Conservation (phyloP, 2,329 filamentous ascomycete genomes). For the Exophiala calicioides region DNA sequence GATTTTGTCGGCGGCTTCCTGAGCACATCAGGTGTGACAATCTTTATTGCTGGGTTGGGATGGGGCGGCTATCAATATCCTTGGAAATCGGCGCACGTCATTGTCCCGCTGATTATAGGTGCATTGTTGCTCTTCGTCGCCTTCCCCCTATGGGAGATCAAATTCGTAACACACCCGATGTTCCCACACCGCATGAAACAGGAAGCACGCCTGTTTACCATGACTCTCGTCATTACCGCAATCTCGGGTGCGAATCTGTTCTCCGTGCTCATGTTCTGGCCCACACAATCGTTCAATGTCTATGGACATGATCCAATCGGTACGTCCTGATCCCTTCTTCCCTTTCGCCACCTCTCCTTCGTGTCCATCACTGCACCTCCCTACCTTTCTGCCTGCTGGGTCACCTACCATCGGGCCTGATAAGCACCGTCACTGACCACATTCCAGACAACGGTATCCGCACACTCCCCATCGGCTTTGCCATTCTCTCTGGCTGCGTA, state of each 20-base stretch:
- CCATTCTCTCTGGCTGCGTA: slow-evolving; percentile 62
- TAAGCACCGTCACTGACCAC: no score
- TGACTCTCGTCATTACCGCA: slow-evolving; percentile 60
- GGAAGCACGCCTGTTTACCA: slow-evolving; percentile 50
- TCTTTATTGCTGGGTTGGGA: slow-evolving; percentile 53
- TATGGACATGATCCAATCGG: slow-evolving; percentile 65
- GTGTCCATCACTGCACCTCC: no score
- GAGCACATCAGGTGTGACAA: slow-evolving; percentile 49
- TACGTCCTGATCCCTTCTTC: no score
- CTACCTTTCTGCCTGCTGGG: no score
- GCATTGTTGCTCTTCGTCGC: slow-evolving; percentile 41
- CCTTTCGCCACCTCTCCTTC: no score
- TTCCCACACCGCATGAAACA: slow-evolving; percentile 48
- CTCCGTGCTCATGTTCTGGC: slow-evolving; percentile 60
- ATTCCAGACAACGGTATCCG: slow-evolving; percentile 67
- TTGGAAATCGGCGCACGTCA: slow-evolving; percentile 48
- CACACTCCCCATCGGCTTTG: slow-evolving; percentile 64
- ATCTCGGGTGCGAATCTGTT: slow-evolving; percentile 63
- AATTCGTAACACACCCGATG: slow-evolving; percentile 49
- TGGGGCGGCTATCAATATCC: slow-evolving; percentile 51
- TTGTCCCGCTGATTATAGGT: slow-evolving; percentile 50
- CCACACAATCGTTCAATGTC: slow-evolving; percentile 64
- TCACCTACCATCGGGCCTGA: no score
- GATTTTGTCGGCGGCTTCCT: slow-evolving; percentile 54
- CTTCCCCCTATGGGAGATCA: slow-evolving; percentile 50